Percentiles rank a stretch among this genome's conserved stretches.
phyloP scores from a whole-genome alignment of 495 filamentous ascomycete species.

The Tuber magnatum region DNA sequence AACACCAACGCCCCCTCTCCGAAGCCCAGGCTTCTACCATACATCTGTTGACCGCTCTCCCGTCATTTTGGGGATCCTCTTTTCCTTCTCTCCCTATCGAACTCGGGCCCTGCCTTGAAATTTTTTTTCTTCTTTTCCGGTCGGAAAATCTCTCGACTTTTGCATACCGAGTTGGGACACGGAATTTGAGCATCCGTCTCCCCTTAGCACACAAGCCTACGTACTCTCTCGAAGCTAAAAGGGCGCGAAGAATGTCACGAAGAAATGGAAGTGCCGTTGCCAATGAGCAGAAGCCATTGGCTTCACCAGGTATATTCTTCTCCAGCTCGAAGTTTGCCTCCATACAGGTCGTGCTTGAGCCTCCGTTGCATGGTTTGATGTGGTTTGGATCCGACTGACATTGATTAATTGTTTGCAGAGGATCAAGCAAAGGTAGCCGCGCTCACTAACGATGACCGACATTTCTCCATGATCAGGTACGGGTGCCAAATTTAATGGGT shows the following conservation, averaged over 20 bases:
- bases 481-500: conserved; percentile 18
- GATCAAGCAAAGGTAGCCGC: conserved; percentile 27
- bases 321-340: not conserved
- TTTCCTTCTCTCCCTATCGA: not conserved
- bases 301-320: not conserved
- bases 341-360: not conserved
- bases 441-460: conserved; percentile 29
- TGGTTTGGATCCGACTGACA: not conserved
- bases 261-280: conserved; percentile 23
- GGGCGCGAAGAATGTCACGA: conserved; percentile 27
- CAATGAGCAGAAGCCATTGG: conserved; percentile 9
- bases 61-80: not conserved
- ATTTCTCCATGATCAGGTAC: conserved; percentile 64
- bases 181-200: not conserved
- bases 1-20: not conserved
- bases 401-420: conserved; percentile 10
- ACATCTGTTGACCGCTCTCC: not conserved
- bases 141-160: not conserved
- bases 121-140: not conserved
- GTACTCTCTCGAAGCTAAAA: not conserved
- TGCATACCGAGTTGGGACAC: not conserved
- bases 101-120: not conserved
- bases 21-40: not conserved
- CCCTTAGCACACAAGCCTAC: not conserved
- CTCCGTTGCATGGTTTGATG: not conserved